A percentile compares a stretch with the other conserved stretches of the same genome.
phyloP scores from a whole-genome alignment of 345 rosid genomes.

The Streptanthus diversifolius region DNA sequence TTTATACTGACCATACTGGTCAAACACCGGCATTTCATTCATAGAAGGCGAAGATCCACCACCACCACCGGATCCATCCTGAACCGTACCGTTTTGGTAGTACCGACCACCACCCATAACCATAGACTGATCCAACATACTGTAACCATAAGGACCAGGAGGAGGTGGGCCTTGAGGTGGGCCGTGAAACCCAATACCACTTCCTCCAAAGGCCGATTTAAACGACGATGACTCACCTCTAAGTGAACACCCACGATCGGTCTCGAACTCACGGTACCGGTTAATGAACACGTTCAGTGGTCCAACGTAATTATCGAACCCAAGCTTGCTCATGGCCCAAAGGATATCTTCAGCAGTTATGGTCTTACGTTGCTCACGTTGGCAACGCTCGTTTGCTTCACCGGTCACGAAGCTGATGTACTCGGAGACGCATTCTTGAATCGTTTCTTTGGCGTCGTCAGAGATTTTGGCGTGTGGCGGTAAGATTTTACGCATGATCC shows the following conservation, averaged over 20 bases:
- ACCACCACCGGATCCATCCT: slow-evolving; percentile 21
- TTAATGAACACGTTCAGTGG: slow-evolving; percentile 42
- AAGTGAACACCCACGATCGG: slow-evolving; percentile 28
- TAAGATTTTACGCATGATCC: slow-evolving; percentile 60
- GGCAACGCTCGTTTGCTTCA: slow-evolving; percentile 72
- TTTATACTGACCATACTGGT: slow-evolving; percentile 34
- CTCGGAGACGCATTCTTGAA: slow-evolving; percentile 72
- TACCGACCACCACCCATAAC: slow-evolving; percentile 30
- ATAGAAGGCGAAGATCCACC: slow-evolving; percentile 20
- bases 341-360: slow-evolving; percentile 63
- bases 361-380: slow-evolving; percentile 66
- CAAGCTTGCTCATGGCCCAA: slow-evolving; percentile 65
- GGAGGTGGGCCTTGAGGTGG: background rate
- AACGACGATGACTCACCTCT: slow-evolving; percentile 24
- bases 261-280: slow-evolving; percentile 51
- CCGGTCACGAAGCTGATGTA: slow-evolving; percentile 70
- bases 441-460: slow-evolving; percentile 67
- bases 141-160: slow-evolving; percentile 23
- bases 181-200: slow-evolving; percentile 20
- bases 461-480: slow-evolving; percentile 63
- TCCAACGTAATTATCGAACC: slow-evolving; percentile 55
- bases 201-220: slow-evolving; percentile 9
- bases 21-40: slow-evolving; percentile 22
- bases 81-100: slow-evolving; percentile 29
- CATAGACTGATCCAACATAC: slow-evolving; percentile 28